These are phyloP conservation scores for Aspergillus funiculosus DNA, from an alignment of 495 filamentous ascomycete species.

Conservation along the genomic window DNA sequence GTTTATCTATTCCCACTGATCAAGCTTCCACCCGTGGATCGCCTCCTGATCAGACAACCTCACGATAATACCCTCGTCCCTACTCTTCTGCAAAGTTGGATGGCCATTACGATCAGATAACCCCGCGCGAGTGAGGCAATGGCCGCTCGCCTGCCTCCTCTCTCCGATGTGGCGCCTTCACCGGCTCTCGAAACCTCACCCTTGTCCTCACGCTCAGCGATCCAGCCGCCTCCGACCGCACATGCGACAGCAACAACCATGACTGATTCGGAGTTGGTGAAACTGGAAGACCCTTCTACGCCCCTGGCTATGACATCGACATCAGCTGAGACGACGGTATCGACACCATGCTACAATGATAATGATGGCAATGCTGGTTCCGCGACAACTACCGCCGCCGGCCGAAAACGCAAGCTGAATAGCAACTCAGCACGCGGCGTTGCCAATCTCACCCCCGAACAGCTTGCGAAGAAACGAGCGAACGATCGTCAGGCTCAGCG, in stretches of 20 bases:
- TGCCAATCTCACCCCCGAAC: conserved; percentile 64
- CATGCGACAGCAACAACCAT: conserved; percentile 2
- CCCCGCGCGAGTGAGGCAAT: conserved; percentile 34
- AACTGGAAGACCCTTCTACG: conserved; percentile 31
- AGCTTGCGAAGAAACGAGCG: conserved; percentile 72
- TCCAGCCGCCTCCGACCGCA: conserved; percentile 8
- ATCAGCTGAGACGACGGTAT: conserved; percentile 26
- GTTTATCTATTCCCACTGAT: conserved; percentile 7
- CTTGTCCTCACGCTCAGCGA: conserved; percentile 9
- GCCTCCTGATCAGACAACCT: conserved; percentile 6
- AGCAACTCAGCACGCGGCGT: conserved; percentile 59
- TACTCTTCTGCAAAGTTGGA: conserved; percentile 22
- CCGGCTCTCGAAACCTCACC: conserved; percentile 22
- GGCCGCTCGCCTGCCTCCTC: conserved; percentile 32
- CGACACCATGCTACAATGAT: not conserved
- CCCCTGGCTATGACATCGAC: conserved; percentile 23
- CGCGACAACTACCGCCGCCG: conserved; percentile 24
- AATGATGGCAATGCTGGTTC: conserved; percentile 19
- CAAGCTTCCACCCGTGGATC: conserved; percentile 10
- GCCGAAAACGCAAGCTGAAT: conserved; percentile 46
- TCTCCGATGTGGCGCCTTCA: conserved; percentile 27
- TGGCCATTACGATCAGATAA: conserved; percentile 27
- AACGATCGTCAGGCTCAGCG: conserved; percentile 87
- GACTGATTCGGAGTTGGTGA: conserved; percentile 22
- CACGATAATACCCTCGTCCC: not conserved